phyloP scores from a whole-genome alignment of 495 filamentous ascomycete genomes.

The Aspergillus steynii region DNA sequence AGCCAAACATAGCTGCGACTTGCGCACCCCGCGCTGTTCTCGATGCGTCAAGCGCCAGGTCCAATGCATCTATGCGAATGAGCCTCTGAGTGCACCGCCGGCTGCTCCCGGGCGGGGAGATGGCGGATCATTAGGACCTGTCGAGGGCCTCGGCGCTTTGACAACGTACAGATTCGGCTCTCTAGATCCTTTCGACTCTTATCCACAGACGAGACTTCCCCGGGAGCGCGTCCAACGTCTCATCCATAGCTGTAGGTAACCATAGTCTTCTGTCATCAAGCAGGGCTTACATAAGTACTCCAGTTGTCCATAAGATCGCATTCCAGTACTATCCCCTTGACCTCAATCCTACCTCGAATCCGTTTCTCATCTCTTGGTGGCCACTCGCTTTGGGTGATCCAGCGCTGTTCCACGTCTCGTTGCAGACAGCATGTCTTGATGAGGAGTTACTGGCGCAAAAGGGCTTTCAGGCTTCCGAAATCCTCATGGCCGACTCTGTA shows the following conservation, averaged over 20 bases:
- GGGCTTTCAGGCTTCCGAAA: slow-evolving; percentile 47
- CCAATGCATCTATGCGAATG: slow-evolving; percentile 48
- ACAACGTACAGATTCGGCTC: slow-evolving; percentile 25
- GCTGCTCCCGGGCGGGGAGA: slow-evolving; percentile 14
- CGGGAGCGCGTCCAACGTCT: slow-evolving; percentile 46
- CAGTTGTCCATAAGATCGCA: slow-evolving; percentile 53
- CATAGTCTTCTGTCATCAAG: background rate
- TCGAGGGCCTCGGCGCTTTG: slow-evolving; percentile 10
- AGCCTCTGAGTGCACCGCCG: slow-evolving; percentile 35
- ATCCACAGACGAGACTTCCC: slow-evolving; percentile 49
- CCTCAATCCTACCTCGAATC: slow-evolving; percentile 46
- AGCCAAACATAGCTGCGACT: slow-evolving; percentile 51
- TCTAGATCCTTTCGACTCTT: slow-evolving; percentile 54
- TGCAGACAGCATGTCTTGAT: slow-evolving; percentile 55
- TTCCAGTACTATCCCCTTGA: slow-evolving; percentile 58
- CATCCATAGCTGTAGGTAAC: slow-evolving; percentile 48
- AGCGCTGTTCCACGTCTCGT: slow-evolving; percentile 53
- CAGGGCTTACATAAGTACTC: slow-evolving; percentile 16
- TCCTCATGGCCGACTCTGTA: slow-evolving; percentile 54
- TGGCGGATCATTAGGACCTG: slow-evolving; percentile 8
- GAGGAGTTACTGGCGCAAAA: slow-evolving; percentile 49
- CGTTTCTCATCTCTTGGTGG: slow-evolving; percentile 57
- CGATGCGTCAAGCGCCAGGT: slow-evolving; percentile 47
- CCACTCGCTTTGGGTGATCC: slow-evolving; percentile 51
- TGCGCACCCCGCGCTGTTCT: slow-evolving; percentile 48